Conservation (phyloP, 305 asterid genomes). For the Fraxinus angustifolia region DNA sequence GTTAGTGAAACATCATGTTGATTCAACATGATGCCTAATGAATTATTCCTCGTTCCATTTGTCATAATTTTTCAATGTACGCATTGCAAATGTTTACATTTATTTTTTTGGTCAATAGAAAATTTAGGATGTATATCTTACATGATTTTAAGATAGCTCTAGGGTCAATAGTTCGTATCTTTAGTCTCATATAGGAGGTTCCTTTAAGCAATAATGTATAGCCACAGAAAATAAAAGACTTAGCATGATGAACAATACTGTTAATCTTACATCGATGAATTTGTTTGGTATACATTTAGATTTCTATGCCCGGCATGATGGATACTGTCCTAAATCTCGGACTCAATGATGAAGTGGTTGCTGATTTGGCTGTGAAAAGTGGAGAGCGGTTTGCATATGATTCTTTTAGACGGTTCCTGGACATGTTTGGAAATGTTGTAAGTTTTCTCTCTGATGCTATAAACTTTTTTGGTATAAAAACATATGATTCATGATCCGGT, state of each 20-base stretch:
- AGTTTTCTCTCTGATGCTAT: constrained; percentile 25
- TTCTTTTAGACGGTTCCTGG: constrained; percentile 83
- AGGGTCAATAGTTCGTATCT: not conserved
- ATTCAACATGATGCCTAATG: not conserved
- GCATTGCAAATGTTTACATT: not conserved
- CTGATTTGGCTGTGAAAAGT: constrained; percentile 84
- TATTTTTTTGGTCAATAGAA: not conserved
- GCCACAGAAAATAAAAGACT: not conserved
- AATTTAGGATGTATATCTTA: not conserved
- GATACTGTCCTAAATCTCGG: constrained; percentile 96
- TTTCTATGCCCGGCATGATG: constrained; percentile 99
- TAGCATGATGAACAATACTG: not conserved
- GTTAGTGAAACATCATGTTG: not conserved
- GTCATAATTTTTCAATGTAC: not conserved
- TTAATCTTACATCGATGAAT: not conserved
- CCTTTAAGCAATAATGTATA: not conserved
- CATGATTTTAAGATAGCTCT: not conserved
- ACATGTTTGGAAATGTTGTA: constrained; percentile 95
- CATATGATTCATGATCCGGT: not conserved
- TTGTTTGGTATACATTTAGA: constrained; percentile 34
- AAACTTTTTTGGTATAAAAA: not conserved
- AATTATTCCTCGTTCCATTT: not conserved
- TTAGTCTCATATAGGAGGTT: not conserved
- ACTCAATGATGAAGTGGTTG: constrained; percentile 79
- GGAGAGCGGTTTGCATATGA: constrained; percentile 93